Conservation (phyloP, 345 rosid species). For the Erysimum cheiranthoides region DNA sequence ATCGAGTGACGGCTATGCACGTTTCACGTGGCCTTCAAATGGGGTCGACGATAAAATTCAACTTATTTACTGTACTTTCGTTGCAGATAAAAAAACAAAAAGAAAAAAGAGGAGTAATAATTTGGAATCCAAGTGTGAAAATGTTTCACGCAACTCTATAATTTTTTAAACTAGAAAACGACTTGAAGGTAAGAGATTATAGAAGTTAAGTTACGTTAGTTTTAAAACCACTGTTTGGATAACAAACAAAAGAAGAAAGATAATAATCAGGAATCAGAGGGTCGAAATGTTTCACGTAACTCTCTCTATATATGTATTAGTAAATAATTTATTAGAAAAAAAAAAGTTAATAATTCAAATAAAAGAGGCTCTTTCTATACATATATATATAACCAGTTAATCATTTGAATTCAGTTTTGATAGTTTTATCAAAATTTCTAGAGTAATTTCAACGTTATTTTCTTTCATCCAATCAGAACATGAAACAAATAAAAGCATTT, state of each 20-base stretch:
- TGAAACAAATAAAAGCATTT: constrained; percentile 28
- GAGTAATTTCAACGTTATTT: constrained; percentile 1
- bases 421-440: not conserved
- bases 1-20: constrained; percentile 44
- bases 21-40: constrained; percentile 33
- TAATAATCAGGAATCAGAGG: too few species aligned
- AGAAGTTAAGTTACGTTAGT: not conserved
- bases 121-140: constrained; percentile 16
- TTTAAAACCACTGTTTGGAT: not conserved
- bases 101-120: too few species aligned
- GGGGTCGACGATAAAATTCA: constrained; percentile 20
- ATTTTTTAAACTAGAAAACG: not conserved
- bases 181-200: constrained; percentile 5
- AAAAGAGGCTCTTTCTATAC: not conserved
- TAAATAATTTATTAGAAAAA: too few species aligned
- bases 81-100: not conserved
- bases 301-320: too few species aligned
- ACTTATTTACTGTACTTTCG: constrained; percentile 14
- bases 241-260: not conserved
- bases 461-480: constrained; percentile 28
- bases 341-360: not conserved
- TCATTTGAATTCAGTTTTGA: not conserved
- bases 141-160: constrained; percentile 31
- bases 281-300: too few species aligned
- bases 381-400: not conserved